Conservation (phyloP, 2,329 filamentous ascomycete species). For the Colletotrichum karsti region DNA sequence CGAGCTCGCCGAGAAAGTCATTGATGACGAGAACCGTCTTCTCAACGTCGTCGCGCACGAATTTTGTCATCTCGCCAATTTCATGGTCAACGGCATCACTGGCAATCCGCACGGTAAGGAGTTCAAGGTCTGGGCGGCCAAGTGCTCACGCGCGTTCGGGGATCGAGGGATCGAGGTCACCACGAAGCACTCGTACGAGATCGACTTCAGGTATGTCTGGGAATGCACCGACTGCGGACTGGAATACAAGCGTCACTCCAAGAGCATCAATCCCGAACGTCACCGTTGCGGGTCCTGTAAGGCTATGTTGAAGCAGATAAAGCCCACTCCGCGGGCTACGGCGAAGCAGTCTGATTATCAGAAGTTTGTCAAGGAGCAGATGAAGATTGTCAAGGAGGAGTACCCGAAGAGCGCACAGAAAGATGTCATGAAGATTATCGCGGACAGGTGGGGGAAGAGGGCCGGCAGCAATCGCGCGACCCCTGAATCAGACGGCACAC, state of each 20-base stretch:
- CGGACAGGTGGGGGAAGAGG: constrained; percentile 66
- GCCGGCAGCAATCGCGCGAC: constrained; percentile 43
- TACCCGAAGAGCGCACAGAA: constrained; percentile 68
- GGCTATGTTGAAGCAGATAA: constrained; percentile 76
- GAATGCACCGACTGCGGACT: constrained; percentile 73
- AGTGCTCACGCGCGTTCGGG: constrained; percentile 64
- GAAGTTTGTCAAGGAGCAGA: constrained; percentile 71
- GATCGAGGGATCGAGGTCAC: constrained; percentile 78
- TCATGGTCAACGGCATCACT: constrained; percentile 81
- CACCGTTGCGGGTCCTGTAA: constrained; percentile 84
- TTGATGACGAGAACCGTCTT: constrained; percentile 79
- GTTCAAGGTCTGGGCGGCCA: constrained; percentile 79
- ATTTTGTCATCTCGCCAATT: constrained; percentile 93
- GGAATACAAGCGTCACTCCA: constrained; percentile 85
- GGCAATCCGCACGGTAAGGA: constrained; percentile 83
- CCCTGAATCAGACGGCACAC: background rate
- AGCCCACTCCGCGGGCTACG: constrained; percentile 71
- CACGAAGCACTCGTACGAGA: constrained; percentile 89
- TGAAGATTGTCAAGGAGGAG: constrained; percentile 65
- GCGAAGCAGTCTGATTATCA: constrained; percentile 54
- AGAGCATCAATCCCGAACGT: constrained; percentile 77
- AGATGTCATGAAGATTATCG: constrained; percentile 75
- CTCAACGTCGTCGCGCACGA: constrained; percentile 96
- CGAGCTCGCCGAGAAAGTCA: constrained; percentile 89
- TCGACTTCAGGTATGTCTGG: constrained; percentile 95